phyloP scores from a whole-genome alignment of 2,329 filamentous ascomycete genomes.

The Chrysosphaeria jannelii region DNA sequence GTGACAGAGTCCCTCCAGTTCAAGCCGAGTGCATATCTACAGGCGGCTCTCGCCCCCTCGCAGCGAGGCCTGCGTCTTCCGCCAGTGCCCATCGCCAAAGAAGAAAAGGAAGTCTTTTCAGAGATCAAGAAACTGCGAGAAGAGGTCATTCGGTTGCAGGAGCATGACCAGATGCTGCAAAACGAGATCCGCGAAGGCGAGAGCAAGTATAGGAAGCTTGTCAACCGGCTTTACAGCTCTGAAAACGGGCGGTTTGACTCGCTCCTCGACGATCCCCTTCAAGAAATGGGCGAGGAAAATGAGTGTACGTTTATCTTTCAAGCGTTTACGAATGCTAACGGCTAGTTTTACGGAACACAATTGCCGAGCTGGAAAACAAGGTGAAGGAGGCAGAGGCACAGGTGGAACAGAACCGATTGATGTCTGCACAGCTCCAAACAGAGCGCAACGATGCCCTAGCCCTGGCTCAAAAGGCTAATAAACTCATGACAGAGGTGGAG shows the following conservation, averaged over 20 bases:
- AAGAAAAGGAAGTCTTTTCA: constrained; percentile 7
- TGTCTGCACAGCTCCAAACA: neutral
- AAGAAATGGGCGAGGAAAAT: constrained; percentile 3
- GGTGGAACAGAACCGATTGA: constrained; percentile 2
- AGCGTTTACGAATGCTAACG: neutral
- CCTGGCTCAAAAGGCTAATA: constrained; percentile 1
- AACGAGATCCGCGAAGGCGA: constrained; percentile 5
- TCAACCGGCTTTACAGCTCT: constrained; percentile 4
- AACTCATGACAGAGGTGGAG: too few relatives aligned
- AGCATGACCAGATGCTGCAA: constrained; percentile 6
- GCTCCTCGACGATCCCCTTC: constrained; percentile 1
- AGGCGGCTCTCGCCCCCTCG: constrained; percentile 1
- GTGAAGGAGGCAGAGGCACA: constrained; percentile 3
- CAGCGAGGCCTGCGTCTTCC: constrained; percentile 3
- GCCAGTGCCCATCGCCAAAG: constrained; percentile 2
- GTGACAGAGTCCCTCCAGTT: constrained; percentile 4
- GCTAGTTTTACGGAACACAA: constrained; percentile 2
- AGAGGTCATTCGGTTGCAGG: constrained; percentile 6
- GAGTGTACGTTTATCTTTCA: constrained; percentile 2
- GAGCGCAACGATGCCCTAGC: constrained; percentile 3
- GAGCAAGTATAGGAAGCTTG: constrained; percentile 4
- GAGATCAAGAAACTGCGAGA: constrained; percentile 9
- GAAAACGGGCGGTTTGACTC: too few relatives aligned
- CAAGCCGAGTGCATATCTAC: constrained; percentile 4
- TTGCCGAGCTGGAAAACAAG: constrained; percentile 4